A percentile compares a stretch with the other conserved stretches of the same genome.
These are phyloP conservation scores for Ceratocystis smalleyi DNA, from an alignment of 2,329 filamentous ascomycete species.

Conservation along the genomic window DNA sequence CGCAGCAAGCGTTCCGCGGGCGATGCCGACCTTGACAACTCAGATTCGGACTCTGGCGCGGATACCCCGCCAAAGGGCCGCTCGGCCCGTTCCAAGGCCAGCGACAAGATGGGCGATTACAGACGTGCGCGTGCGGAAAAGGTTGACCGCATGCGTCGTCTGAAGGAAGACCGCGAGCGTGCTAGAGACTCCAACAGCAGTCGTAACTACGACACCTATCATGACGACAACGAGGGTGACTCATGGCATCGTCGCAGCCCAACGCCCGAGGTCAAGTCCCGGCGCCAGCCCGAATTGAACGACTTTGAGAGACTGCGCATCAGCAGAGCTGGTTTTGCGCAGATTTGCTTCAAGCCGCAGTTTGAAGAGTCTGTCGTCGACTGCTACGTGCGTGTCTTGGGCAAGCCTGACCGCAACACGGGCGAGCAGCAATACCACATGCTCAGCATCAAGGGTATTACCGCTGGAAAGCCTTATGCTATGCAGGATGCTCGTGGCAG, in stretches of 20 bases:
- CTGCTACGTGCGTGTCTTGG: slow-evolving; percentile 71
- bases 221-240: slow-evolving; percentile 61
- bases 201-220: slow-evolving; percentile 40
- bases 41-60: slow-evolving; percentile 48
- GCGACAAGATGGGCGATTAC: slow-evolving; percentile 36
- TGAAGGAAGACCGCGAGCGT: slow-evolving; percentile 40
- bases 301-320: slow-evolving; percentile 76
- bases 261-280: slow-evolving; percentile 46
- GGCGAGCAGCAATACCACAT: slow-evolving; percentile 72
- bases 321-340: slow-evolving; percentile 70
- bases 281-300: slow-evolving; percentile 40
- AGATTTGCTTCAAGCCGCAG: slow-evolving; percentile 83
- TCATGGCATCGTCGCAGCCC: slow-evolving; percentile 50
- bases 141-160: slow-evolving; percentile 46
- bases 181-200: slow-evolving; percentile 31
- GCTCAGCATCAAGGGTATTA: slow-evolving; percentile 46
- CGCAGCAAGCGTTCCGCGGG: slow-evolving; percentile 65
- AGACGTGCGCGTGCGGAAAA: slow-evolving; percentile 48
- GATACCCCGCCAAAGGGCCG: slow-evolving; percentile 52
- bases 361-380: slow-evolving; percentile 71
- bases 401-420: slow-evolving; percentile 60
- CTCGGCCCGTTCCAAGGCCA: slow-evolving; percentile 14
- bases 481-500: slow-evolving; percentile 59
- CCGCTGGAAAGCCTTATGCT: slow-evolving; percentile 65
- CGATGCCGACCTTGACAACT: slow-evolving; percentile 63